Evolutionary conservation across 2,329 filamentous ascomycete genomes (phyloP).

Genomic region (Rhexocercosporidium sp.): DNA sequence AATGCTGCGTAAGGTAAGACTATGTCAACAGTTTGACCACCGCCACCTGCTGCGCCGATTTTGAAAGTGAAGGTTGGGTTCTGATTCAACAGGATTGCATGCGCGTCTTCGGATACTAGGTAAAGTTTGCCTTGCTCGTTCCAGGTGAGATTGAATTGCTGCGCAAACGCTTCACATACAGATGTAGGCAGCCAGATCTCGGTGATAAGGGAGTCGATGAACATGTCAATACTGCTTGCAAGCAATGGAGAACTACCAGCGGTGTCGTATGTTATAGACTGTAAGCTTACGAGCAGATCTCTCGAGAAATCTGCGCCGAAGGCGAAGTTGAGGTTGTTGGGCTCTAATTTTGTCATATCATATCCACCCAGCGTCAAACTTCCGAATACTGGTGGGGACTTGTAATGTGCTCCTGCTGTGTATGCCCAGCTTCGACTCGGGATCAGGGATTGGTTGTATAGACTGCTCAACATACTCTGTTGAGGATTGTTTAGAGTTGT

Average conservation of each 20-base stretch:
- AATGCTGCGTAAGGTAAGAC: slow-evolving; percentile 45
- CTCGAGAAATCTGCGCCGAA: slow-evolving; percentile 10
- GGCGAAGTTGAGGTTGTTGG: slow-evolving; percentile 9
- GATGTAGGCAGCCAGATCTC: slow-evolving; percentile 46
- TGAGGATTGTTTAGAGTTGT: slow-evolving; percentile 44
- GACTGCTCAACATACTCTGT: slow-evolving; percentile 44
- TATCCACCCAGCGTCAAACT: slow-evolving; percentile 10
- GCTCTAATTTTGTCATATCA: not conserved
- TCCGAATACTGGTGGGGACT: slow-evolving; percentile 1
- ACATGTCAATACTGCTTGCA: slow-evolving; percentile 36
- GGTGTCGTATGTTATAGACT: slow-evolving; percentile 7
- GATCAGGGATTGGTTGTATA: slow-evolving; percentile 45
- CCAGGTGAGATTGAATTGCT: slow-evolving; percentile 43
- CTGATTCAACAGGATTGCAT: slow-evolving; percentile 33
- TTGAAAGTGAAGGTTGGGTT: slow-evolving; percentile 44
- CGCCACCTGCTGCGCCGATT: slow-evolving; percentile 38
- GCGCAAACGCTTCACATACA: slow-evolving; percentile 44
- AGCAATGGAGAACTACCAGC: slow-evolving; percentile 22
- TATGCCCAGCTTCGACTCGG: slow-evolving; percentile 49
- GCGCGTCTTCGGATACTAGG: slow-evolving; percentile 36
- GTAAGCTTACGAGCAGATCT: slow-evolving; percentile 1
- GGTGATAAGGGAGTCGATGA: slow-evolving; percentile 46
- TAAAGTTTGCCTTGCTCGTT: slow-evolving; percentile 44
- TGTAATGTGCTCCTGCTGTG: slow-evolving; percentile 48
- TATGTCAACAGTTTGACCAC: slow-evolving; percentile 38